Conservation (phyloP, 257 asterid species). For the Plantago major region DNA sequence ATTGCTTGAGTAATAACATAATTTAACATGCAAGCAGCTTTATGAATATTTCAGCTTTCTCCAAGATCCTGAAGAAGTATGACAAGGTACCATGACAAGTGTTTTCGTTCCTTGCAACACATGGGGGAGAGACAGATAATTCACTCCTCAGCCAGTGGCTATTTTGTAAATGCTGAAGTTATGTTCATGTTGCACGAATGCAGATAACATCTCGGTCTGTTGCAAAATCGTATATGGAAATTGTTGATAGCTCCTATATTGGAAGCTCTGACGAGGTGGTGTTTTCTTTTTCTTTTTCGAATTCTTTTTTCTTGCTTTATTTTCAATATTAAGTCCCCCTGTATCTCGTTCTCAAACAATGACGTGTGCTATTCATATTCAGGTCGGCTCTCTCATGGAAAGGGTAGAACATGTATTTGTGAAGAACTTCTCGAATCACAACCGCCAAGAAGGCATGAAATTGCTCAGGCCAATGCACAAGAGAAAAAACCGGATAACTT, state of each 20-base stretch:
- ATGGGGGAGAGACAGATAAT: background rate
- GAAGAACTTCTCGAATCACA: conserved; percentile 49
- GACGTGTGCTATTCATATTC: conserved; percentile 12
- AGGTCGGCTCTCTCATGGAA: conserved; percentile 64
- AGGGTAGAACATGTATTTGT: conserved; percentile 58
- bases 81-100: conserved; percentile 52
- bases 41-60: conserved; percentile 66
- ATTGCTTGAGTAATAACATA: conserved; percentile 19
- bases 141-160: conserved; percentile 8
- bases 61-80: conserved; percentile 83
- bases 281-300: too few species aligned
- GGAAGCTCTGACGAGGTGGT: conserved; percentile 75
- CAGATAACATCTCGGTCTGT: conserved; percentile 71
- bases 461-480: conserved; percentile 64
- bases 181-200: conserved; percentile 26
- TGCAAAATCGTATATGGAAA: conserved; percentile 64
- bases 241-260: conserved; percentile 61
- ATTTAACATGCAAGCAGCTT: conserved; percentile 45
- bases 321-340: background rate
- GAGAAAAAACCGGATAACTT: conserved; percentile 54
- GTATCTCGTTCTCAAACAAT: background rate
- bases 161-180: conserved; percentile 2
- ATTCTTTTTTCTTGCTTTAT: conserved; percentile 9
- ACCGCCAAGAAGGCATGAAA: conserved; percentile 76
- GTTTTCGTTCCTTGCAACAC: background rate